Base-by-base conservation (phyloP, 1,284 basidiomycete species). In the Moesziomyces parantarcticus region DNA sequence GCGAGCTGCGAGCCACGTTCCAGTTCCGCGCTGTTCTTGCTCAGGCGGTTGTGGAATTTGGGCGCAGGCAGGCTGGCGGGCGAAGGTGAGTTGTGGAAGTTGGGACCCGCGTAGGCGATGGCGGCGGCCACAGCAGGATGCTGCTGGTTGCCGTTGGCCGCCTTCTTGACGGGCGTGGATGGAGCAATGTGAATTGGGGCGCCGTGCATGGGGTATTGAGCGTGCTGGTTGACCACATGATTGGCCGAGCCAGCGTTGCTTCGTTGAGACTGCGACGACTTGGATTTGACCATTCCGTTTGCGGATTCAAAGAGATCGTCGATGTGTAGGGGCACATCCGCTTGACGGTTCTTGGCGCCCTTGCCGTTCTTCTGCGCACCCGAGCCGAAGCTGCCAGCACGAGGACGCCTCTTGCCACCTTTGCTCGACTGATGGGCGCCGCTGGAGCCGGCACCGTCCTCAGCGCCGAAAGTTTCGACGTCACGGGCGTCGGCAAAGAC, bases 51-150 rank as follows among this genome's bases (percentile, higher is more conserved):
- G 21, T 52, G 56, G 44, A 80, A 80, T 46, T 73, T 78, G 58
- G 78, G 78, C 21, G 68, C 72, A 42, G 78, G 78, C 26, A 80
- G 62, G 43, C 75, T 77, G 29, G 77, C 77, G 10, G 78, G 77
- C 29, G 75, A 77, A 23, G 78, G 78, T 34, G 78, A 80, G 40
- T 80, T 80, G 68, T 80, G 78, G 66, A 80, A 80, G 54, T 78
- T 75, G 26, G 78, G 78, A 3, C 78, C 78, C 9, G 78, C 78
- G 22, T 80, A 80, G 40, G 78, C 78, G 16, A 74, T 65, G 3
- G 65, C 62, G 21, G 61, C 71, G 20, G 67, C 64, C 4, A 60
- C 59, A 23, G 67, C 56, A 29, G 64, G 61, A 43, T 70, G 75
- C 13, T 66, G 58, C n/a, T 56, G 66, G 16, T 68, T 49, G 50